Evolutionary conservation across 257 asterid genomes (phyloP).

Genomic region (Solanum peruvianum): DNA sequence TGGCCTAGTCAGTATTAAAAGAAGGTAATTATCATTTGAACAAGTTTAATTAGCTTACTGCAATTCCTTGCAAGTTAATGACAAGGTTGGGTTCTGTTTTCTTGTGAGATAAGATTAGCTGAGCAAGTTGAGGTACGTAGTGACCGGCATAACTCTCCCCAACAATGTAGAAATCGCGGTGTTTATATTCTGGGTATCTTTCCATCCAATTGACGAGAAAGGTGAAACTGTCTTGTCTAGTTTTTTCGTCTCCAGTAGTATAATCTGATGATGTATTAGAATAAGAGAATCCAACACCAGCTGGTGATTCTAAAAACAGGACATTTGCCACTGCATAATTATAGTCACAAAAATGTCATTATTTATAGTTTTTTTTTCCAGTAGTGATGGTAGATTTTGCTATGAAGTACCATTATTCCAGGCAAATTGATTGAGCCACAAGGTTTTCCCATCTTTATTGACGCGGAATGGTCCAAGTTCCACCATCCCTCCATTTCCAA

Average conservation of each 20-base stretch:
- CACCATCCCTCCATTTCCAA: slow-evolving; percentile 8
- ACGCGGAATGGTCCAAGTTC: slow-evolving; percentile 16
- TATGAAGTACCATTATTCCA: slow-evolving; percentile 5
- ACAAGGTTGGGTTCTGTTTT: background rate
- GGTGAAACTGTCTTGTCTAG: background rate
- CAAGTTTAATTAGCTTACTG: background rate
- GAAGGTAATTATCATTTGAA: background rate
- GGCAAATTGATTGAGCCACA: slow-evolving; percentile 1
- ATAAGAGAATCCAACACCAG: slow-evolving; percentile 17
- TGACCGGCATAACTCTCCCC: slow-evolving; percentile 17
- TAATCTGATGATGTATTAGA: slow-evolving; percentile 10
- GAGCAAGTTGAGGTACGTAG: slow-evolving; percentile 7
- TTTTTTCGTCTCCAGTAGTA: background rate
- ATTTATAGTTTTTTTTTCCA: background rate
- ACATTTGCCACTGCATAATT: slow-evolving; percentile 5
- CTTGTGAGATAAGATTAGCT: background rate
- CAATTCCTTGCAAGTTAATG: slow-evolving; percentile 6
- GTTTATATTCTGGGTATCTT: slow-evolving; percentile 6
- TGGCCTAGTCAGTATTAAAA: background rate
- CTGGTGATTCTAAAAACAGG: slow-evolving; percentile 9
- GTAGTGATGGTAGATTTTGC: background rate
- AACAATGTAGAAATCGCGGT: slow-evolving; percentile 1
- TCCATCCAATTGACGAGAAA: slow-evolving; percentile 10
- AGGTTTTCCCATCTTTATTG: slow-evolving; percentile 4
- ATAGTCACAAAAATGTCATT: background rate